Conservation (phyloP, 2,329 filamentous ascomycete species). For the Monosporascus sp. region DNA sequence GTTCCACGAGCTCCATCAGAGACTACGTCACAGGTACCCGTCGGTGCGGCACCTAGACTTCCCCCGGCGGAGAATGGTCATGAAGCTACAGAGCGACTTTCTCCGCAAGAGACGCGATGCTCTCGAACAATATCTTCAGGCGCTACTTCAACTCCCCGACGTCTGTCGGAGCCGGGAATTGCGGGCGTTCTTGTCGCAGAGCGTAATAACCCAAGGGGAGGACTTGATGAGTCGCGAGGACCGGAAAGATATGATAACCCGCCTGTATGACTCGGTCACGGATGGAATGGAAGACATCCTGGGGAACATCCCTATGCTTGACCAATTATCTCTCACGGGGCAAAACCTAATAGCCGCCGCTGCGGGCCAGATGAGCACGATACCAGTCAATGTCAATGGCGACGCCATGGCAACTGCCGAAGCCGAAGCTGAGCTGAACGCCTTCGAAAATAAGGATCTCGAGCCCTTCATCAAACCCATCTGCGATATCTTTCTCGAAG, state of each 20-base stretch:
- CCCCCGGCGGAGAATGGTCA: conserved; percentile 83
- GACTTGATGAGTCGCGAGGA: conserved; percentile 54
- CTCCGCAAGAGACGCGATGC: conserved; percentile 80
- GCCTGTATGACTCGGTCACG: conserved; percentile 92
- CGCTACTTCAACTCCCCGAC: conserved; percentile 80
- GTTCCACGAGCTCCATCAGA: conserved; percentile 92
- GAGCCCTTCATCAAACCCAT: conserved; percentile 98
- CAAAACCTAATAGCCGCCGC: conserved; percentile 84
- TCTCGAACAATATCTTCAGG: conserved; percentile 78
- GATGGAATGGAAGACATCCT: conserved; percentile 98
- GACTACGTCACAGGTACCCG: conserved; percentile 76
- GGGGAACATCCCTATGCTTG: conserved; percentile 90
- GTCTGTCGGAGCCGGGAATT: conserved; percentile 92
- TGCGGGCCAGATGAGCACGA: conserved; percentile 56
- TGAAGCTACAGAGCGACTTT: conserved; percentile 96
- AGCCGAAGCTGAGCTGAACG: conserved; percentile 88
- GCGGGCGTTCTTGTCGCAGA: conserved; percentile 86
- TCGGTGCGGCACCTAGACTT: conserved; percentile 89
- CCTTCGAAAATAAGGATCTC: conserved; percentile 83
- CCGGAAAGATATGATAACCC: conserved; percentile 84
- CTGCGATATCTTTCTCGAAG: conserved; percentile 93
- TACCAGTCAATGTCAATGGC: conserved; percentile 47
- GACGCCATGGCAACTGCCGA: conserved; percentile 57
- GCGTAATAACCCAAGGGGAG: conserved; percentile 64
- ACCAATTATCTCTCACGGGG: conserved; percentile 87